Percentiles rank a stretch among this genome's conserved stretches.
phyloP scores from a whole-genome alignment of 176 grass and related monocot species.

The barley (Hordeum vulgare) region DNA sequence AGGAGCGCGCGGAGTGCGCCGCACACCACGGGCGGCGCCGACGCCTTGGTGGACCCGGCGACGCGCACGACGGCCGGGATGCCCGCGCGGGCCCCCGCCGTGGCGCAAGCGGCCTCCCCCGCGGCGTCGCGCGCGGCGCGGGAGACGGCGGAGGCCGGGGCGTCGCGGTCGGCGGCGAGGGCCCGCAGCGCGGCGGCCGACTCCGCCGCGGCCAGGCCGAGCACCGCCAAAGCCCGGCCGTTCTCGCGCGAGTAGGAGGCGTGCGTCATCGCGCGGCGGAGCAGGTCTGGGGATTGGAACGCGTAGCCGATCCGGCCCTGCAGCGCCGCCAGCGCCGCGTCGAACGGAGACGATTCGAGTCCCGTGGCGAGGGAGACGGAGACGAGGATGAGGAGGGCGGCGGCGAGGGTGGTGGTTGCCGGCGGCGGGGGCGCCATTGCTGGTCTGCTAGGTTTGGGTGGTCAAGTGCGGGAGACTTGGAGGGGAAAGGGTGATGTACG shows the following conservation, averaged over 20 bases:
- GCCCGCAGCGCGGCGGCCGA: conserved; percentile 35
- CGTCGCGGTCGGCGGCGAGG: conserved; percentile 34
- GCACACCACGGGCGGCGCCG: conserved; percentile 38
- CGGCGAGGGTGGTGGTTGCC: neutral
- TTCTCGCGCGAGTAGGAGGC: conserved; percentile 67
- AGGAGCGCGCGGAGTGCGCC: conserved; percentile 47
- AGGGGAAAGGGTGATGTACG: no score
- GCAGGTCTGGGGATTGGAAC: conserved; percentile 34
- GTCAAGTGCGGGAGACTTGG: neutral
- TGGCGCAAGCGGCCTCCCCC: conserved; percentile 22
- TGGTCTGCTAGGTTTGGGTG: neutral
- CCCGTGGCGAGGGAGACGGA: neutral
- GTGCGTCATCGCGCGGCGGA: conserved; percentile 61
- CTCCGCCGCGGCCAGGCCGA: conserved; percentile 48
- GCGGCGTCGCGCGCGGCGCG: conserved; percentile 5
- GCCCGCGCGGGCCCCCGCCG: neutral
- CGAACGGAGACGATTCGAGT: conserved; percentile 8
- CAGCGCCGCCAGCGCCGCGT: conserved; percentile 44
- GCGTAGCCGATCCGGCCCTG: conserved; percentile 40
- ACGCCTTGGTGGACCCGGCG: conserved; percentile 25
- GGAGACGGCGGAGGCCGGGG: conserved; percentile 33
- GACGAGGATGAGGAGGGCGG: neutral
- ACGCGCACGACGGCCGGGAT: conserved; percentile 49
- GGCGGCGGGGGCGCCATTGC: neutral
- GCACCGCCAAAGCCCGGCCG: conserved; percentile 43